A percentile compares a stretch with the other conserved stretches of the same genome.
phyloP scores from a whole-genome alignment of 2,329 filamentous ascomycete genomes.

The Trichoderma afroharzianum region DNA sequence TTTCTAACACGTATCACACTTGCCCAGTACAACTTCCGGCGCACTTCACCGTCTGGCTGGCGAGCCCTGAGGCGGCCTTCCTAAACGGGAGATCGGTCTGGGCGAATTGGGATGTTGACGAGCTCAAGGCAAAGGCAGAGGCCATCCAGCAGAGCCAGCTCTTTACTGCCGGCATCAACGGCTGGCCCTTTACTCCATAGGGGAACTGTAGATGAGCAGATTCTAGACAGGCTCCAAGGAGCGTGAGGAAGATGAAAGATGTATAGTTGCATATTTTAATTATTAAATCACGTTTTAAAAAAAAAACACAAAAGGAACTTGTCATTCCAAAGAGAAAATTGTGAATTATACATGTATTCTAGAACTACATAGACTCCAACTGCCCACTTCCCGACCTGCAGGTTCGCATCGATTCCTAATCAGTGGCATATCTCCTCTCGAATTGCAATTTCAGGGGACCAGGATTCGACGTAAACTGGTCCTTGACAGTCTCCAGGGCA shows the following conservation, averaged over 20 bases:
- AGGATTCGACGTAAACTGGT: background rate
- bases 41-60: constrained; percentile 43
- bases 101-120: constrained; percentile 50
- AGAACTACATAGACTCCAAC: background rate
- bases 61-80: constrained; percentile 44
- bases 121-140: constrained; percentile 36
- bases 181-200: constrained; percentile 13
- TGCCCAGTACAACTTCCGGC: constrained; percentile 32
- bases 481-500: background rate
- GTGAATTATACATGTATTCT: background rate
- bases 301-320: background rate
- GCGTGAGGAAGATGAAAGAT: background rate
- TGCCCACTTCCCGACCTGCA: background rate
- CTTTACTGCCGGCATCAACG: constrained; percentile 7
- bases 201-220: background rate
- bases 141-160: constrained; percentile 8
- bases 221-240: background rate
- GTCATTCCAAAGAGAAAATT: background rate
- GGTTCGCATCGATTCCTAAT: background rate
- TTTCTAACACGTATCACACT: background rate
- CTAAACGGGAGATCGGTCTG: constrained; percentile 45
- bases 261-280: background rate
- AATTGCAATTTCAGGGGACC: background rate
- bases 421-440: background rate
- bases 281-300: background rate